Evolutionary conservation across 208 protist genomes (phyloP).

Genomic region (Wallacemonas sp.): DNA sequence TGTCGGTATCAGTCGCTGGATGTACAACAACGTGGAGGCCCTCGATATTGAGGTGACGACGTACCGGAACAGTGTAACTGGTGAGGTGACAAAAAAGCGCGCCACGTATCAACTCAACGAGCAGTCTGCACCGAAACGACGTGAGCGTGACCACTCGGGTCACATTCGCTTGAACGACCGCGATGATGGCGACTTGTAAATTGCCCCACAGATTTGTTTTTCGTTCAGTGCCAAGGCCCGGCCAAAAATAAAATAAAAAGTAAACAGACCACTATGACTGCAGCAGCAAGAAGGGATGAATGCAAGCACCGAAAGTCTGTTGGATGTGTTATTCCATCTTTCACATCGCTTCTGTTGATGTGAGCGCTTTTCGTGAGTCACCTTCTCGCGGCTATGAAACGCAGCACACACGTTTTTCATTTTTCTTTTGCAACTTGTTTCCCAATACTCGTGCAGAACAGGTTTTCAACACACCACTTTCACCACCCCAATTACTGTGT

Average conservation of each 20-base stretch:
- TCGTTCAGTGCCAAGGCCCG: neutral
- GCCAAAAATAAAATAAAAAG: neutral
- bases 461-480: too few species aligned
- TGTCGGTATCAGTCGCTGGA: slow-evolving; percentile 75
- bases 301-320: too few species aligned
- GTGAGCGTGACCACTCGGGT: too few species aligned
- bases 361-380: too few species aligned
- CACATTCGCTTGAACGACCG: neutral
- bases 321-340: too few species aligned
- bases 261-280: neutral
- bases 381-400: too few species aligned
- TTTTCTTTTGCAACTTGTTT: too few species aligned
- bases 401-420: too few species aligned
- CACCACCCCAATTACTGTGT: too few species aligned
- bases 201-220: slow-evolving; percentile 25
- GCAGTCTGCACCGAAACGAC: neutral
- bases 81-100: slow-evolving; percentile 15
- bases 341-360: too few species aligned
- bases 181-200: slow-evolving; percentile 19
- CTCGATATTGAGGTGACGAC: slow-evolving; percentile 50
- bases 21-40: slow-evolving; percentile 65
- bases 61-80: slow-evolving; percentile 22
- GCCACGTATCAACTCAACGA: slow-evolving; percentile 34
- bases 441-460: too few species aligned
- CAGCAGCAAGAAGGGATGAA: neutral